Evolutionary conservation across 2,329 filamentous ascomycete genomes (phyloP).

Genomic region (Sporothrix globosa): DNA sequence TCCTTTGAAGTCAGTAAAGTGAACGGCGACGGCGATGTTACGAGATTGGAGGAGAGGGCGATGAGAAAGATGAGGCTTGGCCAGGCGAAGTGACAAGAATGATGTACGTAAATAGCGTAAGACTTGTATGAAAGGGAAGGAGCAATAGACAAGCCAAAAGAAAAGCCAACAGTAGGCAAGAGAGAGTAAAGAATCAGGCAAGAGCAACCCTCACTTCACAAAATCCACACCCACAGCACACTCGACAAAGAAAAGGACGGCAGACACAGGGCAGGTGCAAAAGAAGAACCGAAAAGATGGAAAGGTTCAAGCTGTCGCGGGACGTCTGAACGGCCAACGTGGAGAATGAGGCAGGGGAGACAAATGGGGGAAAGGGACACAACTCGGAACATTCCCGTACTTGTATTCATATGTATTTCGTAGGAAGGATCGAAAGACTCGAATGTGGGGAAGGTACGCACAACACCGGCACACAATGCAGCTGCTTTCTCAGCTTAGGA

Average conservation of each 20-base stretch:
- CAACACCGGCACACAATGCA: no score
- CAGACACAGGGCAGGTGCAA: background rate
- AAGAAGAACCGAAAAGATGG: background rate
- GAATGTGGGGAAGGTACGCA: constrained; percentile 25
- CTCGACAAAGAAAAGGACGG: background rate
- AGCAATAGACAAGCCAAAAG: background rate
- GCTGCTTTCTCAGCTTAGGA: background rate
- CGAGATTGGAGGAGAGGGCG: background rate
- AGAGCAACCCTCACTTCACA: background rate
- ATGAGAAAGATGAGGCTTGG: background rate
- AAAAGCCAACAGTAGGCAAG: background rate
- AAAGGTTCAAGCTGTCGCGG: constrained; percentile 1
- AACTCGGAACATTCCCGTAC: background rate
- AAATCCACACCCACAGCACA: background rate
- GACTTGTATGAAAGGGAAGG: background rate
- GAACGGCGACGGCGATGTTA: background rate
- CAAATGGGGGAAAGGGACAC: background rate
- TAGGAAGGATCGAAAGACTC: background rate
- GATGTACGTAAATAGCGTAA: background rate
- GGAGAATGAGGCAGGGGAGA: background rate
- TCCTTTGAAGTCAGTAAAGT: background rate
- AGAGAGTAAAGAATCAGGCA: background rate
- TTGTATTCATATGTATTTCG: background rate
- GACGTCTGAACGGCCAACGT: background rate
- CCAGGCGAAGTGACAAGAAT: background rate